These are phyloP conservation scores for Bocquillonia castaneifolia DNA, from an alignment of 441 rosid genomes.

Conservation along the genomic window DNA sequence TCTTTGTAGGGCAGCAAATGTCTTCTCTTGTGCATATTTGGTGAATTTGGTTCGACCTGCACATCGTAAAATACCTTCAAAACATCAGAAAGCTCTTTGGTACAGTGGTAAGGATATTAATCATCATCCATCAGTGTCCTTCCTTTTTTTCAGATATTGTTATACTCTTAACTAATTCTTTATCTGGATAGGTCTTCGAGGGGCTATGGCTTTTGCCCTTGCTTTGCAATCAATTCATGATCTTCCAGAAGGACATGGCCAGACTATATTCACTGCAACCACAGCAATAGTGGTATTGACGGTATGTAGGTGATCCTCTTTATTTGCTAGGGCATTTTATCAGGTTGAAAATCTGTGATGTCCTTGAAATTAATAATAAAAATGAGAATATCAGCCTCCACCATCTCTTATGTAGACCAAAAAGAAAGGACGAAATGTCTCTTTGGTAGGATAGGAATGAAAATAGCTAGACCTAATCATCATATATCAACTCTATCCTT, in stretches of 20 bases:
- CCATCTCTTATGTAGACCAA: too few species aligned
- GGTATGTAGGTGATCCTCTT: constrained; percentile 36
- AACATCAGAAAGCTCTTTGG: constrained; percentile 97
- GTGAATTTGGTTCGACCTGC: constrained; percentile 84
- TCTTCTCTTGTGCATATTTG: constrained; percentile 90
- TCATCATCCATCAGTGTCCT: constrained; percentile 14
- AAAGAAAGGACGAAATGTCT: too few species aligned
- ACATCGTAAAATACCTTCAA: constrained; percentile 69
- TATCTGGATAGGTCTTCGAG: constrained; percentile 76
- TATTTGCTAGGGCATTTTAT: not conserved
- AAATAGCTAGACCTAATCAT: too few species aligned
- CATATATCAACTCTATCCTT: too few species aligned
- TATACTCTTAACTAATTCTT: constrained; percentile 23
- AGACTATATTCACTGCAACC: constrained; percentile 95
- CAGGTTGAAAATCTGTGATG: too few species aligned
- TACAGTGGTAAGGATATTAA: constrained; percentile 73
- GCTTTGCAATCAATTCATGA: constrained; percentile 97
- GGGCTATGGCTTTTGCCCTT: constrained; percentile 99
- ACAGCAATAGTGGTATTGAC: constrained; percentile 96
- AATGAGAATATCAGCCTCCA: too few species aligned
- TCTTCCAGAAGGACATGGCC: constrained; percentile 99
- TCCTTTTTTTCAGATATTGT: constrained; percentile 13
- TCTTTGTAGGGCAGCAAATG: constrained; percentile 77
- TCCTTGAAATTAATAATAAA: too few species aligned
- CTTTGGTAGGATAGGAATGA: too few species aligned